Base-by-base conservation (phyloP, 805 yeast genomes). In the Saturnispora halmiae region DNA sequence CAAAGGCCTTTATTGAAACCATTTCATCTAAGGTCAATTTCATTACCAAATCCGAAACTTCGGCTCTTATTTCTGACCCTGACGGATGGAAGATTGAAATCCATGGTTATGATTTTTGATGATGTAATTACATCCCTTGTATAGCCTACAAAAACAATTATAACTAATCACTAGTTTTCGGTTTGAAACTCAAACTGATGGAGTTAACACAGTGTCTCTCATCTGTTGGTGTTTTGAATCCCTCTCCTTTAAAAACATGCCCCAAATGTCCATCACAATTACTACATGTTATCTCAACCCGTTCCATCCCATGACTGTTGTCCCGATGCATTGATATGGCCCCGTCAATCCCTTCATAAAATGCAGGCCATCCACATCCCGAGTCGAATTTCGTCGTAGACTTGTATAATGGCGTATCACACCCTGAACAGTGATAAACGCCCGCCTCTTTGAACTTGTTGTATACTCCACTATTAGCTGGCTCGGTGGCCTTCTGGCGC, bases 301-400 rank as follows among this genome's bases (percentile, higher is more conserved):
- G 70, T 11, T 65, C 67, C 92, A 82, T 87, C 0, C 97, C 97
- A 37, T 64, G 61, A 6, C 79, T 60, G 0, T 43, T 52, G 59
- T 92, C 98, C 15, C 65, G 69, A 44, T 71, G 61, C 10, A 80
- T 67, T 16, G 60, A 69, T 30, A 92, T 70, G 5, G 95, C 70
- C 0, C 87, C 88, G 0, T 95, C 94, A 30, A 84, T 65, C 1
- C 94, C 96, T 43, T 85, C 82, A 59, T 80, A 90, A 60, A 92
- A 92, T 0, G 96, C 88, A 1, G 98, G 98, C 98, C 98, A 92
- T 2, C 98, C 98, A 60, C 98, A 92, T 40, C 86, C 86, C 10
- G 95, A 76, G 43, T 81, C 79, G 53, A 92, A 92, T 60, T 92
- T 90, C 3, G 95, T 73, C 25, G 70, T 65, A 22, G 95, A 78